Conservation (phyloP, 768 basidiomycete species). For the Trametes maxima region DNA sequence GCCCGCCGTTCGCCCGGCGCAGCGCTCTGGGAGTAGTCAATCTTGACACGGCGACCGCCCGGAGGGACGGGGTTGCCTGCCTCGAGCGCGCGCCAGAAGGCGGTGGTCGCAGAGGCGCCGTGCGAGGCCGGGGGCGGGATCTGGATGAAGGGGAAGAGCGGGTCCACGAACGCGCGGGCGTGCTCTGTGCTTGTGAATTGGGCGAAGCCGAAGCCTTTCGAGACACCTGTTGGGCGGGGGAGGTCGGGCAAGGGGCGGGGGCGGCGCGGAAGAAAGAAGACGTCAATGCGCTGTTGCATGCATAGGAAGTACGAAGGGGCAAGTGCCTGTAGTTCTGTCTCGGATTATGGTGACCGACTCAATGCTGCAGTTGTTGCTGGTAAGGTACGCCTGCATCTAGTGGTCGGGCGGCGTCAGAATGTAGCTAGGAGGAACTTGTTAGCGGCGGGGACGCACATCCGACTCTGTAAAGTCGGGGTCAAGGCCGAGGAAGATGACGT, state of each 20-base stretch:
- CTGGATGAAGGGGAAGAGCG: constrained; percentile 87
- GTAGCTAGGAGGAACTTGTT: constrained; percentile 23
- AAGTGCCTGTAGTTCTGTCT: constrained; percentile 96
- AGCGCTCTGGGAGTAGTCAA: constrained; percentile 92
- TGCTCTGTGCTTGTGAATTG: constrained; percentile 87
- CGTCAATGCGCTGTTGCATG: constrained; percentile 68
- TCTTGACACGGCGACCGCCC: constrained; percentile 86
- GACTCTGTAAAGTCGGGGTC: constrained; percentile 92
- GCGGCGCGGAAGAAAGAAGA: constrained; percentile 46
- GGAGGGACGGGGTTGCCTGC: constrained; percentile 56
- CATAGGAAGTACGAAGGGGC: constrained; percentile 73
- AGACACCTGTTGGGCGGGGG: constrained; percentile 66
- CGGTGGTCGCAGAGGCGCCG: constrained; percentile 72
- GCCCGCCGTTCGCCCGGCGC: constrained; percentile 69
- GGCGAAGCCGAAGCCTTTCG: constrained; percentile 97
- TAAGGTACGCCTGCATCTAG: constrained; percentile 81
- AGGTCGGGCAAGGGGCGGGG: constrained; percentile 40
- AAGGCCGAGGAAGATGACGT: constrained; percentile 94
- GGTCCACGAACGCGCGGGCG: constrained; percentile 89
- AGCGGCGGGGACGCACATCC: constrained; percentile 57
- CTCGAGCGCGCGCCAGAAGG: constrained; percentile 76
- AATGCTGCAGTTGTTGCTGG: constrained; percentile 69
- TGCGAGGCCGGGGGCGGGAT: constrained; percentile 91
- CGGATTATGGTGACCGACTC: constrained; percentile 94
- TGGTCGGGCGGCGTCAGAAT: constrained; percentile 12